Conservation (phyloP, 176 grass and related monocot species). For the Bothriochloa decipiens region DNA sequence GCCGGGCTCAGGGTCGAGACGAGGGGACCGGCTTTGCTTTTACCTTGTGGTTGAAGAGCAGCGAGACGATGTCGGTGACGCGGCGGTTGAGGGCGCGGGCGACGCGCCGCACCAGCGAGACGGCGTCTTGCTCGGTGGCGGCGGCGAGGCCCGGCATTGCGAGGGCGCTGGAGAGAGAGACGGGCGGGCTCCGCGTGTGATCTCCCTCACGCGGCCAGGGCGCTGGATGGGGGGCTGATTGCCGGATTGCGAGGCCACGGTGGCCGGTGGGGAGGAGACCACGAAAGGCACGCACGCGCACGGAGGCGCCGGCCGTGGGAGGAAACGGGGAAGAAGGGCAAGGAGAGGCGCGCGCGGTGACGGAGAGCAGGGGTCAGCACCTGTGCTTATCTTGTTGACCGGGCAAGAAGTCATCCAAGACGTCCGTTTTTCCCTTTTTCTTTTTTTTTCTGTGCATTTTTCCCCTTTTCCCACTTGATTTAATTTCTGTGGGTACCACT, state of each 20-base stretch:
- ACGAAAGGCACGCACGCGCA: neutral
- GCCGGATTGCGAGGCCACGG: constrained; percentile 20
- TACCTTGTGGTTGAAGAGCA: constrained; percentile 80
- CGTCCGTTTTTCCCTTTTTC: neutral
- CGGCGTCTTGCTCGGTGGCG: constrained; percentile 51
- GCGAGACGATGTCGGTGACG: constrained; percentile 64
- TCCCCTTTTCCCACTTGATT: too few relatives aligned
- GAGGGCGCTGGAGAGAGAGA: neutral
- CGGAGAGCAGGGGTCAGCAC: constrained; percentile 22
- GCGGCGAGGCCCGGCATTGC: constrained; percentile 65
- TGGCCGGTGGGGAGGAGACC: neutral
- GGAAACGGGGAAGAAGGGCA: constrained; percentile 19
- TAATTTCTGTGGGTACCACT: too few relatives aligned
- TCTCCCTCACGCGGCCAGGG: neutral
- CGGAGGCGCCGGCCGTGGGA: constrained; percentile 5
- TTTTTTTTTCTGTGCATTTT: too few relatives aligned
- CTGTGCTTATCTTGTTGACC: constrained; percentile 51
- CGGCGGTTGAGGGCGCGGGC: constrained; percentile 80
- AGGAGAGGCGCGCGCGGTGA: neutral
- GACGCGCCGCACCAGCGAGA: constrained; percentile 70
- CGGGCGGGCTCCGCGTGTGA: neutral
- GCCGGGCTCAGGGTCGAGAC: neutral
- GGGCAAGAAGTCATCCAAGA: neutral
- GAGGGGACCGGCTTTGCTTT: neutral
- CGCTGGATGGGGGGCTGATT: neutral